Base-by-base conservation (phyloP, 2,329 filamentous ascomycete genomes). In the Herpotrichia juniperi region DNA sequence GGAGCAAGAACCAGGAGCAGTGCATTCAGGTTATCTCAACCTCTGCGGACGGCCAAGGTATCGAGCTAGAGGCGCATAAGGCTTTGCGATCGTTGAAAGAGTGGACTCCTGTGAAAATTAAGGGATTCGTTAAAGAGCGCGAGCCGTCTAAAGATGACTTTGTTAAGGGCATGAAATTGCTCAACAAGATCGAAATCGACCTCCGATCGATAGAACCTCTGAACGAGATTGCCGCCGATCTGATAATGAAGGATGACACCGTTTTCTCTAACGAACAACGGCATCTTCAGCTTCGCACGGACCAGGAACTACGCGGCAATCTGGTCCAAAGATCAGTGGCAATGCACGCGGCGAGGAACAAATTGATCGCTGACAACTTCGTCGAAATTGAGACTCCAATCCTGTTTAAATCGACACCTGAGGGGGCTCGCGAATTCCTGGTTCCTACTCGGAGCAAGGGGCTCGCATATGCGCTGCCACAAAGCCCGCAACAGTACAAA, bases 401-500 rank as follows among this genome's bases (percentile, higher is more conserved):
- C 3, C 81, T 99, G 0, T 99, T 99, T 83, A 99, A 97, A 73
- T 97, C 94, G 0, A 99, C 94, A 0, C 91, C 94, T 0, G 94
- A 99, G 76, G 94, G 94, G 0, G 96, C 94, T 1, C 83, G 93
- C 43, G 94, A 99, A 71, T 99, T 99, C 57, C 74, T 99, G 5
- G 93, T 99, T 4, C 94, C 94, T 0, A 96, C 93, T 1, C 82
- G 94, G 24, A 83, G 82, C 30, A 81, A 81, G 1, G 91, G 91
- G 0, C 78, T 87, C 54, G 92, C 91, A 3, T 99, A 97, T 73
- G 94, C 94, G 8, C 79, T 99, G 17, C 93, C 93, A 0, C 96
- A 99, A 72, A 97, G 93, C 59, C 94, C 94, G 0, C 94, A 99
- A 72, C 94, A 99, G 73, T 99, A 97, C 71, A 99, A 99, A 76